Evolutionary conservation across 495 filamentous ascomycete genomes (phyloP).

Genomic region (Podospora didyma): DNA sequence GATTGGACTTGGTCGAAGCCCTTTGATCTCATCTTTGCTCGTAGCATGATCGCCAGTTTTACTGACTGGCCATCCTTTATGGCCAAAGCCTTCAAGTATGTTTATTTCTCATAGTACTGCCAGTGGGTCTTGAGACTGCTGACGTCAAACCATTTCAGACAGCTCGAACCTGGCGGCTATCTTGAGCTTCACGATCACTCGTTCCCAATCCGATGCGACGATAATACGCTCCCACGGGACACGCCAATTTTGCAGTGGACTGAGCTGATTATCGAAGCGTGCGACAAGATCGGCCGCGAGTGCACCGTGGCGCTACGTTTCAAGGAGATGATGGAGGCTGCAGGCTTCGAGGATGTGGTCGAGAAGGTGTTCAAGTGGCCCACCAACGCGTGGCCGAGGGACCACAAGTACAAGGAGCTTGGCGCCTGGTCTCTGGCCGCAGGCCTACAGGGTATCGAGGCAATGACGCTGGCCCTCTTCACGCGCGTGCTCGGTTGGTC

Average conservation of each 20-base stretch:
- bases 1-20: constrained; percentile 36
- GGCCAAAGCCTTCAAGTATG: constrained; percentile 27
- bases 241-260: constrained; percentile 22
- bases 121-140: too few species aligned
- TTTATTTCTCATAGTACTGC: too few species aligned
- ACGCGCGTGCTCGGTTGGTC: constrained; percentile 24
- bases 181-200: constrained; percentile 26
- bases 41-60: constrained; percentile 37
- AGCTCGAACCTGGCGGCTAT: constrained; percentile 39
- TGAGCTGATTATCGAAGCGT: constrained; percentile 20
- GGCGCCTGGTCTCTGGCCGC: constrained; percentile 11
- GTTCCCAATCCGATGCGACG: constrained; percentile 16
- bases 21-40: constrained; percentile 46
- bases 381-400: constrained; percentile 43
- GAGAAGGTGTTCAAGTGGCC: constrained; percentile 28
- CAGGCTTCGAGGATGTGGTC: constrained; percentile 27
- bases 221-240: constrained; percentile 20
- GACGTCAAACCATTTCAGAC: not conserved
- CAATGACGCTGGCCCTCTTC: constrained; percentile 25
- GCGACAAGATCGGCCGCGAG: constrained; percentile 19
- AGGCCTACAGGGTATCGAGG: constrained; percentile 15
- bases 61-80: constrained; percentile 36
- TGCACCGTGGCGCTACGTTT: constrained; percentile 11
- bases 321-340: constrained; percentile 14
- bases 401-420: constrained; percentile 46